Evolutionary conservation across 805 yeast genomes (phyloP), one percentile per base, ranked within the genome.

Genomic region (Candida sanyiensis): DNA sequence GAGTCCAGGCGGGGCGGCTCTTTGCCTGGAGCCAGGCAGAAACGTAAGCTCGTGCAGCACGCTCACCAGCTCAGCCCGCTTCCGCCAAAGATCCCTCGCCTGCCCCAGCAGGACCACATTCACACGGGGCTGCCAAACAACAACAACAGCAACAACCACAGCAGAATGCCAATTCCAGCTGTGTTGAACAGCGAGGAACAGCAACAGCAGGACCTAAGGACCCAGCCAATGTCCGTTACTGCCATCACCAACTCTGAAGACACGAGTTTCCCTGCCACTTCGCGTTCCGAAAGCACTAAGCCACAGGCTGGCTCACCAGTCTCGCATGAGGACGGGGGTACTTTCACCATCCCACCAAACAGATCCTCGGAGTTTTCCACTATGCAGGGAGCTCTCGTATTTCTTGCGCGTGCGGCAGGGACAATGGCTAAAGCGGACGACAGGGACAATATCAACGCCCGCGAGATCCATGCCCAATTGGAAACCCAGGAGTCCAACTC

Each of bases 391-490:
- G 85, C 90, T 0, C 62, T 83, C 45, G 80, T 76, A 21, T 83
- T 78, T 54, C 57, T 83, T 17, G 90, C 93, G 6, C 78, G 79
- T 47, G 85, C 88, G 0, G 93, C 90, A 1, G 90, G 88, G 0
- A 73, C 81, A 9, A 78, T 81, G 15, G 84, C 88, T 4, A 67
- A 72, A 43, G 80, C 83, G 3, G 86, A 78, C 51, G 78, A 71
- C 45, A 62, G 83, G 45, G 85, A 80, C 50, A 62, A 73, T 28
- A 74, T 75, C 27, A 74, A 70, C 54, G 83, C 75, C 1, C 56
- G 69, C 38, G 65, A 63, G 34, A 64, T 68, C 42, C 75, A 75
- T 43, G 67, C 64, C 31, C 70, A 64, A 42, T 49, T 75, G 12
- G 81, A 75, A 44, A 55, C 26, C 56, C 61, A 46, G 43, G 43